Evolutionary conservation across 768 basidiomycete genomes (phyloP).

Genomic region (Russula dissimulans): DNA sequence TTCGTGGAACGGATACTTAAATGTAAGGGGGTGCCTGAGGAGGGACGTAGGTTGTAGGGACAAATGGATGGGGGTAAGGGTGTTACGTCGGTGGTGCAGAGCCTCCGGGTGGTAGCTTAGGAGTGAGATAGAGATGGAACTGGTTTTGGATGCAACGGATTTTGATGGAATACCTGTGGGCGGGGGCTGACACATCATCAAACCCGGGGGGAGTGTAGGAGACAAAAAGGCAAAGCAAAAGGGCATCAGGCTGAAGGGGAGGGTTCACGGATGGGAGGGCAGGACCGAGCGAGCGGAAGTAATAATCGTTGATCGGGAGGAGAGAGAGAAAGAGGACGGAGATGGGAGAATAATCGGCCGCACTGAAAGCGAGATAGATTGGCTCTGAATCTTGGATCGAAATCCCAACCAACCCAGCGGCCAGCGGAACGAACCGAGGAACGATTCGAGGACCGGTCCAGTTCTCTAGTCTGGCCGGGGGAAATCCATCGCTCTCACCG

Average conservation of each 20-base stretch:
- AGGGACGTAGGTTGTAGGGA: neutral
- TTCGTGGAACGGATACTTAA: neutral
- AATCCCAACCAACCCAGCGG: neutral
- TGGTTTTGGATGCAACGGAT: neutral
- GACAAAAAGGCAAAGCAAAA: neutral
- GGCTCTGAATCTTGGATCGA: neutral
- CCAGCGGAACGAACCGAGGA: neutral
- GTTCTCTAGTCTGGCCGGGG: conserved; percentile 3
- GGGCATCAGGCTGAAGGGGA: neutral
- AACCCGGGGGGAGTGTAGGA: neutral
- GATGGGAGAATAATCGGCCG: conserved; percentile 13
- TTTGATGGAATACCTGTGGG: conserved; percentile 2
- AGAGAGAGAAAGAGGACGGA: neutral
- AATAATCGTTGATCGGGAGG: conserved; percentile 13
- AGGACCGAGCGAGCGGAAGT: conserved; percentile 6
- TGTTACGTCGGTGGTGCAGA: conserved; percentile 2
- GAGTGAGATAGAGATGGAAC: neutral
- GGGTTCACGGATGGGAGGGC: neutral
- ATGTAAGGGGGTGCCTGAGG: neutral
- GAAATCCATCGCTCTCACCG: conserved; percentile 12
- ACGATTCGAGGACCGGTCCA: neutral
- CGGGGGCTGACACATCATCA: conserved; percentile 1
- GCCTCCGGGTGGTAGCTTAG: neutral
- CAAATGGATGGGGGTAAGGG: neutral
- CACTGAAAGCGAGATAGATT: conserved; percentile 14